phyloP scores from a whole-genome alignment of 1,139 yeast genomes.

The Protomyces inouyei region DNA sequence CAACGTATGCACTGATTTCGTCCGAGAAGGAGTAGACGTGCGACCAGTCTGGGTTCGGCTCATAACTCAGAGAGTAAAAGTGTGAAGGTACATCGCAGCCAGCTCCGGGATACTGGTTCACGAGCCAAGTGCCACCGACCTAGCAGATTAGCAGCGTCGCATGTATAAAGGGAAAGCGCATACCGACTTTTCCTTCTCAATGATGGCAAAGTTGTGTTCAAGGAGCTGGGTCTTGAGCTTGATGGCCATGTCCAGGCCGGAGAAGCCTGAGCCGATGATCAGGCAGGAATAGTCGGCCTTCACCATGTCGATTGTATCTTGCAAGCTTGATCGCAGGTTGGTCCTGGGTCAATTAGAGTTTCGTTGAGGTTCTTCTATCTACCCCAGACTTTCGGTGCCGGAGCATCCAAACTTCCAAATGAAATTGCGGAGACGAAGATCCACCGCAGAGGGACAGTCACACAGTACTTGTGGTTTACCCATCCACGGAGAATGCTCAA shows the following conservation, averaged over 20 bases:
- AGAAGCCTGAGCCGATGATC: constrained; percentile 38
- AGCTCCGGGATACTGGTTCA: constrained; percentile 35
- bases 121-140: constrained; percentile 37
- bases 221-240: constrained; percentile 31
- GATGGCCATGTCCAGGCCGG: constrained; percentile 38
- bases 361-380: no score
- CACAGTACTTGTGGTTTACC: no score
- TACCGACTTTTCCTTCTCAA: constrained; percentile 34
- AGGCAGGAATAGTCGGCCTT: background rate
- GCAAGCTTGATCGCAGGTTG: no score
- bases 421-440: no score
- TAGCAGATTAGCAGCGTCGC: no score
- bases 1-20: constrained; percentile 35
- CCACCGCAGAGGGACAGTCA: no score
- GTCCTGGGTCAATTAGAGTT: no score
- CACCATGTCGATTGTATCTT: background rate
- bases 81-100: constrained; percentile 38
- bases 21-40: constrained; percentile 32
- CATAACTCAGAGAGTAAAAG: constrained; percentile 35
- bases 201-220: constrained; percentile 33
- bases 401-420: no score
- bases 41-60: constrained; percentile 37
- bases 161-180: no score
- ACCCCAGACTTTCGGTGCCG: no score
- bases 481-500: no score